phyloP scores from a whole-genome alignment of 2,329 filamentous ascomycete species.

The Paecilomyces dactylethromorphus region DNA sequence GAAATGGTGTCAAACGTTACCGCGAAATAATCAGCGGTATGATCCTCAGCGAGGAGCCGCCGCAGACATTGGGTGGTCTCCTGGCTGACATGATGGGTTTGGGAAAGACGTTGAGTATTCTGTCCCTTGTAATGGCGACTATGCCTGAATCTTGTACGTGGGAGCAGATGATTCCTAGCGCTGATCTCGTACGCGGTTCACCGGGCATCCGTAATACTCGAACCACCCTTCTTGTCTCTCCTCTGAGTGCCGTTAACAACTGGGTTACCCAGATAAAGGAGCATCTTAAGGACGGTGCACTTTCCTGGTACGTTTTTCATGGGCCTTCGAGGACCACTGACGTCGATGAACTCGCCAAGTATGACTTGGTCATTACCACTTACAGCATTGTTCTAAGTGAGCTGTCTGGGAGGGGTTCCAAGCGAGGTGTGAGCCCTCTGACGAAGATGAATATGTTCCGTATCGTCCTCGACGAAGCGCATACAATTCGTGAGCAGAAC shows the following conservation, averaged over 20 bases:
- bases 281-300: constrained; percentile 59
- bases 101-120: constrained; percentile 79
- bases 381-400: constrained; percentile 86
- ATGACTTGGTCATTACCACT: constrained; percentile 84
- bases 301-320: constrained; percentile 81
- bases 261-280: constrained; percentile 90
- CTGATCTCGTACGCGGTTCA: constrained; percentile 20
- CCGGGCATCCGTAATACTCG: constrained; percentile 57
- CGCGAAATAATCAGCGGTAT: constrained; percentile 81
- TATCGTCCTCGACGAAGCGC: constrained; percentile 88
- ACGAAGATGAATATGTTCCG: constrained; percentile 85
- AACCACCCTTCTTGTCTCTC: constrained; percentile 79
- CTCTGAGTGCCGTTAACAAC: constrained; percentile 84
- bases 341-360: constrained; percentile 59
- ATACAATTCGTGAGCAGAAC: constrained; percentile 81
- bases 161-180: constrained; percentile 47
- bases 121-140: constrained; percentile 68
- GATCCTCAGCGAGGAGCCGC: constrained; percentile 52
- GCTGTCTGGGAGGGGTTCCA: constrained; percentile 58
- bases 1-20: constrained; percentile 57
- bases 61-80: constrained; percentile 65
- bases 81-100: constrained; percentile 83
- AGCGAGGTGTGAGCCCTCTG: constrained; percentile 55
- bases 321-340: constrained; percentile 69
- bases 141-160: constrained; percentile 58